Conservation (phyloP, 2,329 filamentous ascomycete genomes). For the Hymenoscyphus salicellus region DNA sequence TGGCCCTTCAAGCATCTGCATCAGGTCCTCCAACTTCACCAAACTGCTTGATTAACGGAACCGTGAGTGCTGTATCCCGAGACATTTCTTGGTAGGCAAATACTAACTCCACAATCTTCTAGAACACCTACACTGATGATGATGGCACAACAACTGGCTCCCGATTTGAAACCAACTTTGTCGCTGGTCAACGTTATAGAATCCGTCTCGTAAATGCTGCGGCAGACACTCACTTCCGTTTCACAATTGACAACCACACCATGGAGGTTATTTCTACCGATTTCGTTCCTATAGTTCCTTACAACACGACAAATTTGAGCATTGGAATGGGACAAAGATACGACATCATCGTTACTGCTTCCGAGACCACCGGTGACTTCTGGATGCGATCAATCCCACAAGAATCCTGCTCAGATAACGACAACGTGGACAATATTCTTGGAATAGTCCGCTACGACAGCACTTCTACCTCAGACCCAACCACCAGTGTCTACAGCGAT, state of each 20-base stretch:
- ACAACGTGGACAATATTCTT: background rate
- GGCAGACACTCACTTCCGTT: constrained; percentile 41
- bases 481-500: constrained; percentile 12
- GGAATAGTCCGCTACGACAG: constrained; percentile 6
- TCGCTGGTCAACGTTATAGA: constrained; percentile 41
- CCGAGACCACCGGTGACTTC: constrained; percentile 41
- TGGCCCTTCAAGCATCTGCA: constrained; percentile 24
- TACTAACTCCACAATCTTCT: no score
- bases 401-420: constrained; percentile 5
- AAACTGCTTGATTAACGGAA: constrained; percentile 23
- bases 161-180: constrained; percentile 17
- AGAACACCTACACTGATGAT: constrained; percentile 12
- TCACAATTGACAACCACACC: constrained; percentile 51
- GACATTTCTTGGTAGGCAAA: no score
- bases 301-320: constrained; percentile 55
- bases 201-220: constrained; percentile 46
- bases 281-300: constrained; percentile 57
- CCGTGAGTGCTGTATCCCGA: no score
- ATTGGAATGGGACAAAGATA: constrained; percentile 55
- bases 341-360: constrained; percentile 44
- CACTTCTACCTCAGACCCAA: constrained; percentile 7
- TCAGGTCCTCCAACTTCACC: constrained; percentile 15
- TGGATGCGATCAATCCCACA: constrained; percentile 48
- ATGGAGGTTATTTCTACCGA: constrained; percentile 63
- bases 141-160: background rate